Conservation (phyloP, 2,329 filamentous ascomycete genomes). For the Didymellaceae sp. region DNA sequence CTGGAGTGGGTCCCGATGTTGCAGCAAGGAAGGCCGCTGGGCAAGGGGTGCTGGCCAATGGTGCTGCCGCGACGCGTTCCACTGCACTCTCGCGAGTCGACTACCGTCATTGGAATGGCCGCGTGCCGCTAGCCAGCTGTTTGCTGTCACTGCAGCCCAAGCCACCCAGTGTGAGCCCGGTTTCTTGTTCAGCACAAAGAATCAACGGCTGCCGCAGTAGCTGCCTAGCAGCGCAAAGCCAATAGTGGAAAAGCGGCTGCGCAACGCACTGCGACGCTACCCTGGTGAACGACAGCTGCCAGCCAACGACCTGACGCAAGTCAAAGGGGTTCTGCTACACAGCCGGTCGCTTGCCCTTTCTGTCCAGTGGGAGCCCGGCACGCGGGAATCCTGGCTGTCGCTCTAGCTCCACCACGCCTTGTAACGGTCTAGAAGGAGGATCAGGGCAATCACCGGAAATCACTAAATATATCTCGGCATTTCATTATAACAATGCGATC, state of each 20-base stretch:
- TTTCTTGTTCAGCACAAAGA: conserved; percentile 13
- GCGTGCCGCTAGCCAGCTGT: conserved; percentile 32
- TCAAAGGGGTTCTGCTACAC: conserved; percentile 16
- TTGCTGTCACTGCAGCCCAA: conserved; percentile 22
- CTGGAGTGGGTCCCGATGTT: no score
- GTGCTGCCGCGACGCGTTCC: conserved; percentile 25
- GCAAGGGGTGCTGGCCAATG: conserved; percentile 33
- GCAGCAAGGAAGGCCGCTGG: conserved; percentile 40
- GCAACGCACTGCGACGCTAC: conserved; percentile 13
- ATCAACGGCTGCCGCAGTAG: conserved; percentile 8
- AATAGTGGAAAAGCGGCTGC: conserved; percentile 5
- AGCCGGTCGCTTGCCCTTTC: conserved; percentile 21
- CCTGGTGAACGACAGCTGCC: conserved; percentile 9
- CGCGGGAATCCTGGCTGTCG: conserved; percentile 24
- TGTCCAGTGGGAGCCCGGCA: conserved; percentile 21
- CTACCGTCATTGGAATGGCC: no score
- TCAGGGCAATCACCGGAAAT: conserved; percentile 16
- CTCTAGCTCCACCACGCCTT: conserved; percentile 24
- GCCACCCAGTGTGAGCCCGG: conserved; percentile 5
- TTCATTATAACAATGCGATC: conserved; percentile 10
- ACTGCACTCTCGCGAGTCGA: no score
- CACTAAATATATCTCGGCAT: conserved; percentile 7
- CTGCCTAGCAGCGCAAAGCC: not conserved
- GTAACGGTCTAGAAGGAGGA: conserved; percentile 12
- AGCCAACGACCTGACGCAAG: conserved; percentile 5